Conservation (phyloP, 2,329 filamentous ascomycete species). For the Raffaelea albimanens region DNA sequence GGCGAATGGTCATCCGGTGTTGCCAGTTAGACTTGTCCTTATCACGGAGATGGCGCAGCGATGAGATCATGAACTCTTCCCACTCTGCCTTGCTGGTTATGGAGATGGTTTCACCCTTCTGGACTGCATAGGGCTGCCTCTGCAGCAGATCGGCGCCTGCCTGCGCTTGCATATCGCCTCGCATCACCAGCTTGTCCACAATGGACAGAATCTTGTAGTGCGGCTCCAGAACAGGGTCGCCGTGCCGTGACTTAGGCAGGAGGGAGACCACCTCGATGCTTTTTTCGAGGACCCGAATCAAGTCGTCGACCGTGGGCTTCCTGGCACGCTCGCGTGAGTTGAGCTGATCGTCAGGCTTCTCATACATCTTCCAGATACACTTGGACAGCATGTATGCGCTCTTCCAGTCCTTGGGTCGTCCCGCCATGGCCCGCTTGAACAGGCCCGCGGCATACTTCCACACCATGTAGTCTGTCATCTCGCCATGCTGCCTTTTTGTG, state of each 20-base stretch:
- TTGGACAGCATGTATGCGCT: slow-evolving; percentile 53
- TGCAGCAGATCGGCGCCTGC: slow-evolving; percentile 44
- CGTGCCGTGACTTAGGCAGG: slow-evolving; percentile 45
- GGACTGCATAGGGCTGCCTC: slow-evolving; percentile 44
- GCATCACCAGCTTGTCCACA: slow-evolving; percentile 67
- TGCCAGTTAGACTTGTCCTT: slow-evolving; percentile 95
- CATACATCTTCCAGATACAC: slow-evolving; percentile 56
- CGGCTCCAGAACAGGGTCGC: slow-evolving; percentile 77
- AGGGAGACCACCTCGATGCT: slow-evolving; percentile 40
- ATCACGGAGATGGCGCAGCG: slow-evolving; percentile 41
- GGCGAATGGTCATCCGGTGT: slow-evolving; percentile 77
- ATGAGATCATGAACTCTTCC: slow-evolving; percentile 45
- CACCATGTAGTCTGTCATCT: slow-evolving; percentile 51
- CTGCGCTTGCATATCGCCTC: slow-evolving; percentile 35
- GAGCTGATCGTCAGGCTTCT: slow-evolving; percentile 34
- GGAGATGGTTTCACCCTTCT: slow-evolving; percentile 34
- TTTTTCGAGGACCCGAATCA: slow-evolving; percentile 41
- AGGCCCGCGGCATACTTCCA: slow-evolving; percentile 51
- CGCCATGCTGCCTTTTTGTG: slow-evolving; percentile 40
- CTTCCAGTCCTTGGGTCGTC: slow-evolving; percentile 48
- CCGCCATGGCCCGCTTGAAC: slow-evolving; percentile 45
- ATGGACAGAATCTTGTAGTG: slow-evolving; percentile 86
- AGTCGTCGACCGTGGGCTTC: slow-evolving; percentile 27
- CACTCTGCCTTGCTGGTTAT: slow-evolving; percentile 53
- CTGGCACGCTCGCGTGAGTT: slow-evolving; percentile 30